Conservation (phyloP, 257 asterid species). For the Lithospermum erythrorhizon region DNA sequence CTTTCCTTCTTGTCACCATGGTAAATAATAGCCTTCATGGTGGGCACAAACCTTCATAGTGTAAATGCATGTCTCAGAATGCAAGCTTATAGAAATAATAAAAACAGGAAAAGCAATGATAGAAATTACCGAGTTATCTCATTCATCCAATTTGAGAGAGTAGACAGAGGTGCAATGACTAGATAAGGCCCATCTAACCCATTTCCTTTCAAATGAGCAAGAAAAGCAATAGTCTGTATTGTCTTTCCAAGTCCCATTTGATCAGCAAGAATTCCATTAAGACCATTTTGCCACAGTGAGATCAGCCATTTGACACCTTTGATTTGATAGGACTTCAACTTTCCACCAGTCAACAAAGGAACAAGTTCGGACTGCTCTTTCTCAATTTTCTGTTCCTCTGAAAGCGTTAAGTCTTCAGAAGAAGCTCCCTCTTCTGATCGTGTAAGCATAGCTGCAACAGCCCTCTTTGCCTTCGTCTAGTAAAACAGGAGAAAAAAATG, state of each 20-base stretch:
- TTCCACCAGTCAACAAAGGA: slow-evolving; percentile 92
- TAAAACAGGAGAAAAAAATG: slow-evolving; percentile 7
- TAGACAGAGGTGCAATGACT: slow-evolving; percentile 90
- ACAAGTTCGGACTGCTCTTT: slow-evolving; percentile 85
- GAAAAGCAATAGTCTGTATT: slow-evolving; percentile 89
- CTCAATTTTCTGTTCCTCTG: slow-evolving; percentile 57
- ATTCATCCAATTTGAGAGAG: slow-evolving; percentile 93
- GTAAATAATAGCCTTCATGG: slow-evolving; percentile 63
- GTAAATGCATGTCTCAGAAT: neutral
- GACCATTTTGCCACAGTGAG: slow-evolving; percentile 97
- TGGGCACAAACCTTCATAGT: slow-evolving; percentile 60
- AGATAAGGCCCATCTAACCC: slow-evolving; percentile 88
- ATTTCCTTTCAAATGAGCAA: slow-evolving; percentile 93
- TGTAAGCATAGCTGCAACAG: slow-evolving; percentile 91
- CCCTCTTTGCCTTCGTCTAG: slow-evolving; percentile 82
- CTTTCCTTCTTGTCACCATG: slow-evolving; percentile 73
- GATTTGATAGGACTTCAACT: slow-evolving; percentile 76
- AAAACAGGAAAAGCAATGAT: slow-evolving; percentile 4
- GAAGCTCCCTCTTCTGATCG: slow-evolving; percentile 59
- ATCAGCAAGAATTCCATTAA: slow-evolving; percentile 97
- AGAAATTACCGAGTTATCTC: slow-evolving; percentile 60
- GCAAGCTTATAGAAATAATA: neutral
- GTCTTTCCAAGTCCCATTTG: slow-evolving; percentile 99
- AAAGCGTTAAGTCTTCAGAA: slow-evolving; percentile 49
- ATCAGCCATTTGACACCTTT: slow-evolving; percentile 99